Conservation (phyloP, 208 protist genomes). For the Trichomonas vaginalis region DNA sequence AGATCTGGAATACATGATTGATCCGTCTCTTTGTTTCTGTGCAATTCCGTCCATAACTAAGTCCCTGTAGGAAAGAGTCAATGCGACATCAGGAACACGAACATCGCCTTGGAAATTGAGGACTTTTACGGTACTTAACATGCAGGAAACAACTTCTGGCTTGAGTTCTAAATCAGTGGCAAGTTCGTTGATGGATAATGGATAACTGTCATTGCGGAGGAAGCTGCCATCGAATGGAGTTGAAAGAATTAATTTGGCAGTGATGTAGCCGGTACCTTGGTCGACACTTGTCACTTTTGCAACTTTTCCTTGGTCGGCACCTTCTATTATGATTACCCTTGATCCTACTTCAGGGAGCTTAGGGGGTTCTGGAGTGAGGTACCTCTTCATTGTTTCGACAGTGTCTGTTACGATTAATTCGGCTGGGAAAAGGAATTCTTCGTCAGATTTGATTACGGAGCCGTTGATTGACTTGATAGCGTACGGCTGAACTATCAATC, state of each 20-base stretch:
- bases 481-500: neutral
- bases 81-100: neutral
- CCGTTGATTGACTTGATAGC: neutral
- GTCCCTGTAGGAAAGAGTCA: neutral
- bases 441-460: neutral
- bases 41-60: neutral
- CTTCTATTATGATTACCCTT: neutral
- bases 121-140: neutral
- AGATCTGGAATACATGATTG: neutral
- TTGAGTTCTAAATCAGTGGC: neutral
- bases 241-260: neutral
- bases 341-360: neutral
- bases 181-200: neutral
- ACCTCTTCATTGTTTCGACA: neutral
- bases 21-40: neutral
- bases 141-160: neutral
- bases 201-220: neutral
- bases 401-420: neutral
- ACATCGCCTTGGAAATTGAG: neutral
- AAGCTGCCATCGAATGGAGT: neutral
- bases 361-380: neutral
- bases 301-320: neutral
- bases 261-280: neutral
- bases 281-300: neutral
- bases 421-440: neutral